Base-by-base conservation (phyloP, 805 yeast species). In the Metschnikowia reukaufii region DNA sequence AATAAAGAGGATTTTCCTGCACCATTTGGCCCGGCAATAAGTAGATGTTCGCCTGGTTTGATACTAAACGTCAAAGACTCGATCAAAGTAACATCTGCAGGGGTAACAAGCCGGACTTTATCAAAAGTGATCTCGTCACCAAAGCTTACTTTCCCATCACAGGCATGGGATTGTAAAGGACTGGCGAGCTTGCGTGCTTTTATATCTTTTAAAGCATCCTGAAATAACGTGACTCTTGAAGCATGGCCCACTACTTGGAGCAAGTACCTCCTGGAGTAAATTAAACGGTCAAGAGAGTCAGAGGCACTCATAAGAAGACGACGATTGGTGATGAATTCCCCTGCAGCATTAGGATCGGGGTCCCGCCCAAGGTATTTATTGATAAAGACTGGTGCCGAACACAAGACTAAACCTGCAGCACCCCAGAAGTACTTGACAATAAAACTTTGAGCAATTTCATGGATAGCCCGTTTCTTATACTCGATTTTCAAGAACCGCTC, bases 21-120 rank as follows among this genome's bases (percentile, higher is more conserved):
- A 1, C 98, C 98, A 61, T 91, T 91, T 12, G 97, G 97, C 0
- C 98, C 98, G 8, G 92, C 90, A 62, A 91, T 90, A 44, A 91
- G 74, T 42, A 91, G 72, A 65, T 91, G 94, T 42, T 90, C 84
- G 30, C 97, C 97, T 29, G 81, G 85, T 51, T 84, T 79, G 44
- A 91, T 79, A 42, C 83, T 77, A 64, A 91, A 90, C 21, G 80
- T 73, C 56, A 91, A 73, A 32, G 80, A 77, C 36, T 79, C 73
- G 18, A 87, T 83, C 38, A 91, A 72, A 0, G 83, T 76, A 36
- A 87, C 91, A 45, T 88, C 85, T 4, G 85, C 83, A 0, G 98
- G 98, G 1, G 97, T 89, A 1, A 86, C 77, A 43, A 91, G 74
- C n/a, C 91, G 89, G 13, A 91, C 87, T 36, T 84, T 66, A 34